A percentile compares a stretch with the other conserved stretches of the same genome.
phyloP scores from a whole-genome alignment of 805 yeast genomes.

The Kodamaea kakaduensis region DNA sequence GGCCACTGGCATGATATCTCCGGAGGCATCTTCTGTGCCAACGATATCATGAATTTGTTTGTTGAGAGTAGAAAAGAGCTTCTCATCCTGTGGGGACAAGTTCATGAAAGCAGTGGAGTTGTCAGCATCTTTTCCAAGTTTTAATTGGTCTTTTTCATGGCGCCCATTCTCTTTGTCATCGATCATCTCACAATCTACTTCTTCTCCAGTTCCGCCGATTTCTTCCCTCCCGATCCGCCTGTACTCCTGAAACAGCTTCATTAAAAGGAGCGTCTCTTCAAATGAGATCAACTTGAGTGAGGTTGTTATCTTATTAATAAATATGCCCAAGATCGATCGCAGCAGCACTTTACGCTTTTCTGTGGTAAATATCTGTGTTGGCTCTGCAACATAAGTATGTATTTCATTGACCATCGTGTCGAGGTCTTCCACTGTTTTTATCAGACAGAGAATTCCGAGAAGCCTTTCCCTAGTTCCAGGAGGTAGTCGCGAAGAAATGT shows the following conservation, averaged over 20 bases:
- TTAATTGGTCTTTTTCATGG: not conserved
- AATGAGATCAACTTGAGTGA: conserved; percentile 44
- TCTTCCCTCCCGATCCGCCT: conserved; percentile 16
- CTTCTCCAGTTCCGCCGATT: conserved; percentile 16
- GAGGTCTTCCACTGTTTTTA: conserved; percentile 47
- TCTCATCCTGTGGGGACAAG: too few relatives aligned
- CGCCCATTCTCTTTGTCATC: conserved; percentile 2
- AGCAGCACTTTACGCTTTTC: conserved; percentile 14
- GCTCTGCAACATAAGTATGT: conserved; percentile 12
- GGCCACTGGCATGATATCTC: conserved; percentile 37
- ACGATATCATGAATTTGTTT: conserved; percentile 3
- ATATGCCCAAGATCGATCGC: conserved; percentile 37
- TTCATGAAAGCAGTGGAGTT: not conserved
- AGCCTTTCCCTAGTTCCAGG: conserved; percentile 27
- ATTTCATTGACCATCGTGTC: conserved; percentile 28
- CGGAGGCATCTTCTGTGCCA: conserved; percentile 1
- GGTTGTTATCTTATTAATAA: conserved; percentile 36
- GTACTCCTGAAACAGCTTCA: conserved; percentile 30
- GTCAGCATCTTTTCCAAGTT: not conserved
- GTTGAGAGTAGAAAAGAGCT: conserved; percentile 1
- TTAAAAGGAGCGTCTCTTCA: conserved; percentile 42
- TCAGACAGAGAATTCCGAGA: conserved; percentile 32
- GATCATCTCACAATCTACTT: conserved; percentile 17
- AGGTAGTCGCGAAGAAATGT: conserved; percentile 21
- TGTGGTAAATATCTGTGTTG: conserved; percentile 9